Conservation (phyloP, 441 rosid genomes). For the Populus trichocarpa region DNA sequence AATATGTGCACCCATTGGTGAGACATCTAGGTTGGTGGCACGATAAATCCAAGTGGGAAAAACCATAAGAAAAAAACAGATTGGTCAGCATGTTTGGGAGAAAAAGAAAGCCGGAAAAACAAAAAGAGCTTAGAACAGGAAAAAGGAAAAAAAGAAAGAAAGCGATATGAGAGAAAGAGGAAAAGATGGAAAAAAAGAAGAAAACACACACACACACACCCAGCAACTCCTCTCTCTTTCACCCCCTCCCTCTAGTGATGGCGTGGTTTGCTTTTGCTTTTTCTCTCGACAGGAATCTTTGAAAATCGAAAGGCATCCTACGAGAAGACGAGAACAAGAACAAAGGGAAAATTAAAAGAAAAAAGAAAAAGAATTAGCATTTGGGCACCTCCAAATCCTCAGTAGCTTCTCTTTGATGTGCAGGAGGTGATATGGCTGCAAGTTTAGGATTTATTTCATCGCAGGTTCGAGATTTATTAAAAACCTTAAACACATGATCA, state of each 20-base stretch:
- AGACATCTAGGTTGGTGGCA: conserved; percentile 1
- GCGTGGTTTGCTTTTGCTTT: conserved; percentile 64
- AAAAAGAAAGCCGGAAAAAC: conserved; percentile 24
- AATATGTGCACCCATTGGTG: conserved; percentile 7
- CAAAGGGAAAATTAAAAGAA: too few species aligned
- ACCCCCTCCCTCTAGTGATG: conserved; percentile 31
- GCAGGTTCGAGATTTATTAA: too few species aligned
- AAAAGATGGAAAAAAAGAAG: conserved; percentile 3
- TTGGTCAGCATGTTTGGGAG: conserved; percentile 1
- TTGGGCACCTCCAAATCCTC: too few species aligned
- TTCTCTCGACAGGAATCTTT: conserved; percentile 63
- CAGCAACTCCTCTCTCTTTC: neutral
- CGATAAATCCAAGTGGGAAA: conserved; percentile 21
- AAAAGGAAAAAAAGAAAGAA: conserved; percentile 21
- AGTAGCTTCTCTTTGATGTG: too few species aligned
- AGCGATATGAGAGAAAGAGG: conserved; percentile 40
- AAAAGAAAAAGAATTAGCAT: too few species aligned
- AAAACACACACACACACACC: too few species aligned
- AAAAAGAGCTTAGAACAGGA: conserved; percentile 21
- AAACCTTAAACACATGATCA: too few species aligned
- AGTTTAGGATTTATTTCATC: too few species aligned
- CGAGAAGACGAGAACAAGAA: neutral
- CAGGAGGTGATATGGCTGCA: too few species aligned
- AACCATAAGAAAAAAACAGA: neutral
- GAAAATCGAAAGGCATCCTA: conserved; percentile 36